phyloP scores from a whole-genome alignment of 495 filamentous ascomycete genomes.

The Tuber indicum region DNA sequence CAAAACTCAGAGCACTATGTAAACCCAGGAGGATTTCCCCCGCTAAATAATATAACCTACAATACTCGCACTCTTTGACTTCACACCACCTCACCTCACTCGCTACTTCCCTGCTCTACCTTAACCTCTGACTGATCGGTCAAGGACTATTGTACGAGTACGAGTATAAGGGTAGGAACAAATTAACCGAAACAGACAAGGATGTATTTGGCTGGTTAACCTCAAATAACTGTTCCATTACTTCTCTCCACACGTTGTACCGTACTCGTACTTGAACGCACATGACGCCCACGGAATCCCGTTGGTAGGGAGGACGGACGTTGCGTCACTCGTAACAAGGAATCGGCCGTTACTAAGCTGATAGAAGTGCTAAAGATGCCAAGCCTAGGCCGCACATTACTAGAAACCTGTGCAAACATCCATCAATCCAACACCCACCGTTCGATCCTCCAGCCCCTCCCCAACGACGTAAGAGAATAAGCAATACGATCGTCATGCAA shows the following conservation, averaged over 20 bases:
- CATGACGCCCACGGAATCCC: background rate
- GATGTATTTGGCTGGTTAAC: background rate
- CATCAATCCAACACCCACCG: background rate
- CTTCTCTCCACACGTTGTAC: background rate
- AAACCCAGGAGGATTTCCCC: background rate
- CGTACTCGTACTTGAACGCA: background rate
- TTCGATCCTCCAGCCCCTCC: background rate
- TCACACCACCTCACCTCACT: conserved; percentile 2
- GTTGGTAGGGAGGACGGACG: background rate
- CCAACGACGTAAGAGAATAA: background rate
- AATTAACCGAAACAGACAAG: too few species aligned
- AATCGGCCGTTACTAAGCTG: background rate
- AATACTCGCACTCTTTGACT: background rate
- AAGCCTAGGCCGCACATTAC: background rate
- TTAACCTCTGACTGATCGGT: background rate
- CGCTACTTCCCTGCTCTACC: background rate
- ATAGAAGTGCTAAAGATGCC: background rate
- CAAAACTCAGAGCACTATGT: background rate
- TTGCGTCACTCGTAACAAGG: background rate
- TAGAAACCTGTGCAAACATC: background rate
- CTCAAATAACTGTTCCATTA: background rate
- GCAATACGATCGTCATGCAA: background rate
- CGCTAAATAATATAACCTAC: background rate
- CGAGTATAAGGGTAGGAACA: too few species aligned
- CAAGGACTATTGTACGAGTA: too few species aligned